These are phyloP conservation scores for Astragalus membranaceus DNA, from an alignment of 306 rosid species.

Conservation along the genomic window DNA sequence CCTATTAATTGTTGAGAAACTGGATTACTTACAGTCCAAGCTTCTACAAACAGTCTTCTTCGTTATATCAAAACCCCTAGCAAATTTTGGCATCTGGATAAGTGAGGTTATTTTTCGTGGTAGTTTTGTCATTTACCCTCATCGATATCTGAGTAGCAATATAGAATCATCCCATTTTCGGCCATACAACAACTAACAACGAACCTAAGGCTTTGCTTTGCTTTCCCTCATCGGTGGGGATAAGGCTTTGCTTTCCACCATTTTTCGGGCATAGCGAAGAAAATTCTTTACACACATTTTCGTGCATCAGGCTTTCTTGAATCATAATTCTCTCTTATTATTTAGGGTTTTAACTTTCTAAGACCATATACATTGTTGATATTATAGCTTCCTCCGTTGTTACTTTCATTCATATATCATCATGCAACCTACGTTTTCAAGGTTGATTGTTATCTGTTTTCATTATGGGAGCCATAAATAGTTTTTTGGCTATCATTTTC, in stretches of 20 bases:
- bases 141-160: neutral
- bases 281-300: constrained; percentile 10
- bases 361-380: neutral
- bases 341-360: neutral
- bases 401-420: neutral
- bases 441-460: neutral
- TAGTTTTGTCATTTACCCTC: constrained; percentile 22
- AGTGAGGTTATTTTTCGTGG: constrained; percentile 55
- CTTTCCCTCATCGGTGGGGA: no score
- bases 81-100: constrained; percentile 63
- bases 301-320: neutral
- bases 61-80: constrained; percentile 67
- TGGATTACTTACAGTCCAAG: constrained; percentile 85
- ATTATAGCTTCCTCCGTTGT: neutral
- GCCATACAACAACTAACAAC: neutral
- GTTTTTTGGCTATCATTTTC: neutral
- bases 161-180: constrained; percentile 10
- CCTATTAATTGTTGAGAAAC: constrained; percentile 73
- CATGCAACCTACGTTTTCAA: neutral
- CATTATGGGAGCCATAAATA: neutral
- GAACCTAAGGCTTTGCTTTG: no score
- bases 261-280: constrained; percentile 18
- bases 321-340: neutral
- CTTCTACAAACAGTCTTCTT: constrained; percentile 68
- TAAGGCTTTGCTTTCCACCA: neutral